Conservation (phyloP, 768 basidiomycete genomes). For the Macrolepiota dolichaula region DNA sequence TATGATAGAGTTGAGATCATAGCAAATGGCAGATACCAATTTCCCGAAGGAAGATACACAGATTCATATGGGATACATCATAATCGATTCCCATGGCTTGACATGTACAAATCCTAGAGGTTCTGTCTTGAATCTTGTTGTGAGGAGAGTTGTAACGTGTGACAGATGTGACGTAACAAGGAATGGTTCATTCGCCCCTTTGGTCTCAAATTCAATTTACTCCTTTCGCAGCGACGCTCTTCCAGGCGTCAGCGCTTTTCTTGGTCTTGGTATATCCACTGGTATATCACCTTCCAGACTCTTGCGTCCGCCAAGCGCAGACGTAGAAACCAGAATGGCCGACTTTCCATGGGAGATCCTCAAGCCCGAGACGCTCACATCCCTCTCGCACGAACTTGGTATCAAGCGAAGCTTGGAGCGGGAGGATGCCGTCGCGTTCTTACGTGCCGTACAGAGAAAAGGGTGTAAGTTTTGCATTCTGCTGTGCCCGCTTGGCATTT, state of each 20-base stretch:
- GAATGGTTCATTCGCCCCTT: neutral
- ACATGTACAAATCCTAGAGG: too few relatives aligned
- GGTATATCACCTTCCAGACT: neutral
- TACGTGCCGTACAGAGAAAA: conserved; percentile 4
- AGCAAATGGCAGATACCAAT: too few relatives aligned
- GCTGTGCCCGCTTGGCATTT: neutral
- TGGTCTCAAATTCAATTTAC: neutral
- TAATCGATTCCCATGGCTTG: too few relatives aligned
- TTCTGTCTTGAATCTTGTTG: too few relatives aligned
- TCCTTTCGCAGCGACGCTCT: neutral
- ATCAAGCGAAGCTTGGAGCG: neutral
- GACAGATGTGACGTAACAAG: too few relatives aligned
- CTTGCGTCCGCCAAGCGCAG: too few relatives aligned
- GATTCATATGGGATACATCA: too few relatives aligned
- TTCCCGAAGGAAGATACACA: too few relatives aligned
- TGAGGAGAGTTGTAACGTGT: too few relatives aligned
- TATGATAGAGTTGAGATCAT: too few relatives aligned
- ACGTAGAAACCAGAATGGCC: neutral
- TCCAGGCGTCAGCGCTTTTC: neutral
- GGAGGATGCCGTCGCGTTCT: conserved; percentile 7
- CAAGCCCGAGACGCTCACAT: conserved; percentile 8
- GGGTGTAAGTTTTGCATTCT: conserved; percentile 3
- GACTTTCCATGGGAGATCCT: conserved; percentile 14
- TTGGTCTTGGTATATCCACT: neutral
- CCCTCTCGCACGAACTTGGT: conserved; percentile 6